Evolutionary conservation across 495 filamentous ascomycete species (phyloP).

Genomic region (Rhypophila decipiens): DNA sequence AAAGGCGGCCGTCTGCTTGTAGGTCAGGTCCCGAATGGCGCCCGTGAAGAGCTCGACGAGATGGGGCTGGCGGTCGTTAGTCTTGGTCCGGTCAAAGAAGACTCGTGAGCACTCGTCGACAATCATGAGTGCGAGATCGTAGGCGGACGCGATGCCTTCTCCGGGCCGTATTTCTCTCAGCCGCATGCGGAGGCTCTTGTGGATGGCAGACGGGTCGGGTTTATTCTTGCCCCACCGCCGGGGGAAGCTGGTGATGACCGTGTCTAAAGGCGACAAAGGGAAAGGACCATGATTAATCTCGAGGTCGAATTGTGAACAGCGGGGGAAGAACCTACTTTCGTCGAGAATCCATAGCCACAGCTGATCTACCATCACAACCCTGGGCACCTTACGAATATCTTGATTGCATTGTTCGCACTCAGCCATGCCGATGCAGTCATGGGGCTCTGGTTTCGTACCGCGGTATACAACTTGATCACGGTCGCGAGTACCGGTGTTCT

Average conservation of each 20-base stretch:
- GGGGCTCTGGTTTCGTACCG: slow-evolving; percentile 15
- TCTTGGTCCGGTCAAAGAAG: slow-evolving; percentile 53
- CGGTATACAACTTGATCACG: slow-evolving; percentile 62
- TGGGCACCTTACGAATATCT: slow-evolving; percentile 40
- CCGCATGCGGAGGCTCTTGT: slow-evolving; percentile 45
- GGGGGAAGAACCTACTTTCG: slow-evolving; percentile 13
- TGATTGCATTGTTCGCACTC: slow-evolving; percentile 16
- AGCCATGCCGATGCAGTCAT: slow-evolving; percentile 16
- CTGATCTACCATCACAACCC: slow-evolving; percentile 65
- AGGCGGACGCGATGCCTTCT: slow-evolving; percentile 57
- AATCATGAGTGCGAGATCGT: slow-evolving; percentile 56
- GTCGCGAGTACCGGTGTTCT: slow-evolving; percentile 52
- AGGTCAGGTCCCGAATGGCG: slow-evolving; percentile 49
- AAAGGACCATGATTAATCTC: background rate
- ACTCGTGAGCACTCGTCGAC: slow-evolving; percentile 56
- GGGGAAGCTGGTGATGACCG: slow-evolving; percentile 59
- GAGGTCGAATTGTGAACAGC: too few species aligned
- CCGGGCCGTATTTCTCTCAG: slow-evolving; percentile 21
- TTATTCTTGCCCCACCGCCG: slow-evolving; percentile 58
- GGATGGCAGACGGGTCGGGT: slow-evolving; percentile 56
- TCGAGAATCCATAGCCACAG: slow-evolving; percentile 64
- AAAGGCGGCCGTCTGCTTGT: slow-evolving; percentile 28
- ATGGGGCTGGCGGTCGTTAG: slow-evolving; percentile 38
- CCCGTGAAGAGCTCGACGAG: slow-evolving; percentile 62
- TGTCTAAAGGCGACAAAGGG: slow-evolving; percentile 19